Percentiles rank a stretch among this genome's conserved stretches.
phyloP scores from a whole-genome alignment of 768 basidiomycete species.

The Leccinum barrowsii region DNA sequence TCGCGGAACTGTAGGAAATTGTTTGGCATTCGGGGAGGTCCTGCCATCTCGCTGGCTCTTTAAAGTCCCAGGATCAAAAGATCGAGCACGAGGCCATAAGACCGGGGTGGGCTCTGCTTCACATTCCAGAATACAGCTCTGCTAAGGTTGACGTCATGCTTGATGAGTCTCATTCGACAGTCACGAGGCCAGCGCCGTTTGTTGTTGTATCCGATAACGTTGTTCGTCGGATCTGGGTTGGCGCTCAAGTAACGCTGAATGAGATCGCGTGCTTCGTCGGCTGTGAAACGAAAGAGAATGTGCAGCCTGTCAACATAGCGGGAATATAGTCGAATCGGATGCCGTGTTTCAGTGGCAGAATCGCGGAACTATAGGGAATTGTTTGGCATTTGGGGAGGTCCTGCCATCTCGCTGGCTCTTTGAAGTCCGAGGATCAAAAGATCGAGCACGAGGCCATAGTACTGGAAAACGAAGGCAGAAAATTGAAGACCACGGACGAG shows the following conservation, averaged over 20 bases:
- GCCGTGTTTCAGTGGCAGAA: conserved; percentile 86
- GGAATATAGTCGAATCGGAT: too few species aligned
- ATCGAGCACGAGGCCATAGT: too few species aligned
- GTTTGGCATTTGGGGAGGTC: conserved; percentile 92
- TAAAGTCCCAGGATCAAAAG: too few species aligned
- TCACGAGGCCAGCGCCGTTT: conserved; percentile 99
- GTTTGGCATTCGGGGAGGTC: too few species aligned
- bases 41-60: too few species aligned
- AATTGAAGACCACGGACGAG: too few species aligned
- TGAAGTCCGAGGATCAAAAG: too few species aligned
- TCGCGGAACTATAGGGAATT: conserved; percentile 98
- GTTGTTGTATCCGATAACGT: conserved; percentile 98
- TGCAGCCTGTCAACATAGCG: conserved; percentile 73
- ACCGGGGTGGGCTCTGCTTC: conserved; percentile 92
- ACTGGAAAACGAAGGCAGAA: too few species aligned
- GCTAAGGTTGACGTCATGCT: conserved; percentile 98
- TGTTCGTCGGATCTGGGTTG: conserved; percentile 97
- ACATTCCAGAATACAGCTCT: conserved; percentile 99
- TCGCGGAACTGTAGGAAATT: too few species aligned
- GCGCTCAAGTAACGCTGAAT: conserved; percentile 97
- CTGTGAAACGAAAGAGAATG: conserved; percentile 95
- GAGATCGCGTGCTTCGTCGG: conserved; percentile 94
- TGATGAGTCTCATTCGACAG: conserved; percentile 98
- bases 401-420: too few species aligned
- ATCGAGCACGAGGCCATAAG: conserved; percentile 28